Base-by-base conservation (phyloP, 768 basidiomycete species). In the Lentinula lateritia region DNA sequence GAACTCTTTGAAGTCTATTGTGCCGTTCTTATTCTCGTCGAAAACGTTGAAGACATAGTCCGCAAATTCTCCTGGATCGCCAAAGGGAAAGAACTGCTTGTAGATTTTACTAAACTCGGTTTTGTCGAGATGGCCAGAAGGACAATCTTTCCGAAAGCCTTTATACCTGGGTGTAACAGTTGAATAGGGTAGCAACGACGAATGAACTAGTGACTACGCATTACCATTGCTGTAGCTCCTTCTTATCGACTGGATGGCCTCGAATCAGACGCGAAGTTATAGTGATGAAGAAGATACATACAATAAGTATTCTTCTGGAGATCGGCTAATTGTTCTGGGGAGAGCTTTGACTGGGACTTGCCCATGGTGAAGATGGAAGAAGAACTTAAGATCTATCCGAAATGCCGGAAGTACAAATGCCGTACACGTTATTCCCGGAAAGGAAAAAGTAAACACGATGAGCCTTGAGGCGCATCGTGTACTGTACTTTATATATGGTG, bases 21-120 rank as follows among this genome's bases (percentile, higher is more conserved):
- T 93, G 60, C 93, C 93, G 75, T 92, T 95, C 82, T 90, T 88
- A 80, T 96, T 93, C 70, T 89, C 87, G 72, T 96, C 93, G 72
- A 95, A 95, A 62, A 98, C 95, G 70, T 97, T 95, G 83, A 99
- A 99, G 69, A 99, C 96, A 68, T 96, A 95, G 75, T 98, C 92
- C 42, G 97, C 95, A 70, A 99, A 99, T 72, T 96, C 91, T 62
- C 80, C 86, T 7, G 97, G 96, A 74, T 99, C 96, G 64, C 97
- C 97, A 70, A 99, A 99, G 28, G 97, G 97, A 82, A 99, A 99
- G 89, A 99, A 99, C 74, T 98, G 97, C 72, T 95, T 94, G 84
- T 98, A 99, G 81, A 99, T 99, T 74, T 90, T 88, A 69, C 90
- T 83, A 78, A 99, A 99, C 73, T 95, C 95, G 60, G 85, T 80